Base-by-base conservation (phyloP, 2,329 filamentous ascomycete genomes). In the Scolecobasidium constrictum region DNA sequence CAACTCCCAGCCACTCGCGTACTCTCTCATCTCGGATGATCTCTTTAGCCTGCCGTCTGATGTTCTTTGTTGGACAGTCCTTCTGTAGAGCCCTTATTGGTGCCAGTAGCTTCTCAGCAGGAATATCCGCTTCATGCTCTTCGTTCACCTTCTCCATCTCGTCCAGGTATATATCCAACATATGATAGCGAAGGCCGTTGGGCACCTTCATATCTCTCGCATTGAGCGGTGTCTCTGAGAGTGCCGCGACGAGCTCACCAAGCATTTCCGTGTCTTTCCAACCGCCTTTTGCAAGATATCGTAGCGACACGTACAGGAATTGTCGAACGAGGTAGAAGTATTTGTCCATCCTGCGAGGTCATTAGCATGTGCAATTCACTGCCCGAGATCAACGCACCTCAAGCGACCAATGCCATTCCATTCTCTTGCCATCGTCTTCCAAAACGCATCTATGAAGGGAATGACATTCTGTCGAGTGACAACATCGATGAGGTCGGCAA, bases 81-180 rank as follows among this genome's bases (percentile, higher is more conserved):
- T 67, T 65, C 37, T 67, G 67, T 54, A 86, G 59, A 38, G 57
- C 66, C 57, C 73, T 68, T 22, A 85, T 66, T 23, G 80, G 65
- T 47, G 60, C 60, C 19, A 78, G 65, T 41, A 85, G 48, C 22
- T 55, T 57, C 44, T 70, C 64, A 18, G 81, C 53, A 31, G 56
- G 58, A 42, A 59, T 51, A 42, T 60, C 54, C 3, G 54, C 48
- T 40, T 61, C 57, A 47, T 61, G 54, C 33, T 60, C 54, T 26
- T 74, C 68, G 42, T 78, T 75, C 23, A 78, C 75, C 56, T 79
- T 81, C 61, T 88, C 83, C 53, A 88, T 62, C 70, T 95, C 88
- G 60, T 96, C 92, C 6, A 94, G 74, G 77, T 84, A 96, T 42
- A 96, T 74, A 65, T 98, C 92, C 49, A 94, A 62, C 12, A 88